Conservation (phyloP, 2,329 filamentous ascomycete genomes). For the Fusarium pininemorale region DNA sequence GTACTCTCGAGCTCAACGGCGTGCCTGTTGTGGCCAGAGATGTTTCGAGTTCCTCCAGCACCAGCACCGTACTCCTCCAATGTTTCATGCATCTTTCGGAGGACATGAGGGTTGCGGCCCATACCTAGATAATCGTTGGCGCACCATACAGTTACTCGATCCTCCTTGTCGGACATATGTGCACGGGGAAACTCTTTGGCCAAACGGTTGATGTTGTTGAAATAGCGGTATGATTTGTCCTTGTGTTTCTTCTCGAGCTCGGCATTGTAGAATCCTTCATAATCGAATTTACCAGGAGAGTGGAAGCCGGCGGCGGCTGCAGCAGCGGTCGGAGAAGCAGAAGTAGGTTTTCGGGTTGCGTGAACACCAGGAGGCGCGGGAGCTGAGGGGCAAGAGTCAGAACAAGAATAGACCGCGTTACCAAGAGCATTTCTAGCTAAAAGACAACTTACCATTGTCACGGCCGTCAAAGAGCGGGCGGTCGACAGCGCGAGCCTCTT, state of each 20-base stretch:
- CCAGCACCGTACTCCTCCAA: slow-evolving; percentile 94
- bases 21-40: slow-evolving; percentile 97
- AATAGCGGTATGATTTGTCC: slow-evolving; percentile 99
- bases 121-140: slow-evolving; percentile 99
- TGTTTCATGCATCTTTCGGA: slow-evolving; percentile 93
- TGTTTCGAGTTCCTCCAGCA: slow-evolving; percentile 95
- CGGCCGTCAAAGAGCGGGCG: slow-evolving; percentile 58
- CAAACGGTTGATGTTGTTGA: slow-evolving; percentile 99
- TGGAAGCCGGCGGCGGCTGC: slow-evolving; percentile 38
- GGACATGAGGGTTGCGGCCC: slow-evolving; percentile 87
- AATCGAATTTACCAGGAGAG: slow-evolving; percentile 77
- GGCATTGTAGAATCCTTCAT: slow-evolving; percentile 84
- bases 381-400: slow-evolving; percentile 26
- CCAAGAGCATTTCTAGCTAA: not conserved
- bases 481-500: slow-evolving; percentile 82
- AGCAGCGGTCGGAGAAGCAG: slow-evolving; percentile 34
- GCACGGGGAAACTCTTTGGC: slow-evolving; percentile 96
- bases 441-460: slow-evolving; percentile 59
- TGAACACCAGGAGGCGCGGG: slow-evolving; percentile 38
- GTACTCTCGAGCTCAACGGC: slow-evolving; percentile 85
- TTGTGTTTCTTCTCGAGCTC: slow-evolving; percentile 99
- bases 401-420: not conserved
- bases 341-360: slow-evolving; percentile 35
- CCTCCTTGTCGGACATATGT: slow-evolving; percentile 84
- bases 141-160: slow-evolving; percentile 97